Conservation (phyloP, 2,329 filamentous ascomycete species). For the Emmonsiellopsis sp. region DNA sequence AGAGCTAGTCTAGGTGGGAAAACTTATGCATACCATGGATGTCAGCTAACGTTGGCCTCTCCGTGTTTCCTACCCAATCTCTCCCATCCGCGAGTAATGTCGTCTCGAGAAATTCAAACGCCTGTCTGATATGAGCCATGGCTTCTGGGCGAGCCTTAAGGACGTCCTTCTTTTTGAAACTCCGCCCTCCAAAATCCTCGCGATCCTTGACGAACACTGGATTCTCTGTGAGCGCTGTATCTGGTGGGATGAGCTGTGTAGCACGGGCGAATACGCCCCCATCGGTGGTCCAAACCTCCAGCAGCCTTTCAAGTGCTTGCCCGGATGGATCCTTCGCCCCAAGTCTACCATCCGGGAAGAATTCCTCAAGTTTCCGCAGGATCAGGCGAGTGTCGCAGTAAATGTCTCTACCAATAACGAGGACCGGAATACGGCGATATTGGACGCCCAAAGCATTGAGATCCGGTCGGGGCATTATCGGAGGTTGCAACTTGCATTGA, state of each 20-base stretch:
- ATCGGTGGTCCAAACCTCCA: conserved; percentile 50
- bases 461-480: conserved; percentile 58
- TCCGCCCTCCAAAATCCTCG: conserved; percentile 34
- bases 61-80: conserved; percentile 51
- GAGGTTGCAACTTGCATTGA: conserved; percentile 51
- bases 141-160: conserved; percentile 45
- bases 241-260: conserved; percentile 48
- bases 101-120: conserved; percentile 52
- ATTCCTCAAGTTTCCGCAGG: conserved; percentile 52
- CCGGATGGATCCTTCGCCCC: conserved; percentile 33
- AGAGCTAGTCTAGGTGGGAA: not conserved
- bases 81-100: conserved; percentile 58
- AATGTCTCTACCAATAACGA: conserved; percentile 57
- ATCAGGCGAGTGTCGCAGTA: conserved; percentile 65
- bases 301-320: conserved; percentile 44
- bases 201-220: conserved; percentile 53
- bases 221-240: conserved; percentile 47
- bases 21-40: conserved; percentile 47
- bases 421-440: conserved; percentile 61
- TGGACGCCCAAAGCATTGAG: conserved; percentile 51
- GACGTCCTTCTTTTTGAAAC: conserved; percentile 32
- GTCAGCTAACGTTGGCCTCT: conserved; percentile 52
- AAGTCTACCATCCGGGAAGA: conserved; percentile 40
- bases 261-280: conserved; percentile 48
- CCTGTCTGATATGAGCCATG: conserved; percentile 45